Percentiles rank a stretch among this genome's conserved stretches.
Conservation (phyloP, 139 green algal species). For the Closterium sp. region DNA sequence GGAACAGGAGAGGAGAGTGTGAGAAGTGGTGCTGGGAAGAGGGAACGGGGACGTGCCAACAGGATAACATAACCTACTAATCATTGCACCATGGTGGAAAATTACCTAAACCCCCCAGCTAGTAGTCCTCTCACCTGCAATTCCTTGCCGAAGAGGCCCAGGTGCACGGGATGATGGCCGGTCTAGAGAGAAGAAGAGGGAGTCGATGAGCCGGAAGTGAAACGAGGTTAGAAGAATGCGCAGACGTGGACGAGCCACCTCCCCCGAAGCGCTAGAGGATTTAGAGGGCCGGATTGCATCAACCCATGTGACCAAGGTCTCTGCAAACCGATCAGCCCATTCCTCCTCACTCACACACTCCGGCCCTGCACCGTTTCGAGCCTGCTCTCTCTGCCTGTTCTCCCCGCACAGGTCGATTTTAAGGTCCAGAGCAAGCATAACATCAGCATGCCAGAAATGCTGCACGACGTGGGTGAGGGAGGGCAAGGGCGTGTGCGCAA, state of each 20-base stretch:
- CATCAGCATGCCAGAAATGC: slow-evolving; percentile 14
- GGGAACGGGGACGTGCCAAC: background rate
- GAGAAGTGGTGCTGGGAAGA: background rate
- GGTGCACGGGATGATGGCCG: background rate
- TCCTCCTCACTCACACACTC: background rate
- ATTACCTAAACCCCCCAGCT: background rate
- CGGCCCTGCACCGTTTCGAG: background rate
- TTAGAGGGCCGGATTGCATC: background rate
- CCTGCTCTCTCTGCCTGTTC: background rate
- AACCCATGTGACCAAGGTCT: background rate
- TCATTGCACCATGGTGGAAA: background rate
- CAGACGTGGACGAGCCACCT: background rate
- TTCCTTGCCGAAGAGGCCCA: background rate
- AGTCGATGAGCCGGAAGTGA: background rate
- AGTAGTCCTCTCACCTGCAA: background rate
- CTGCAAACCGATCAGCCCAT: background rate
- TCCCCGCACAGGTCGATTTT: background rate
- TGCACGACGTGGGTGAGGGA: slow-evolving; percentile 6
- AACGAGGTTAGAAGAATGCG: background rate
- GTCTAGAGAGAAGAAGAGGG: background rate
- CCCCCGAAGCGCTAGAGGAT: background rate
- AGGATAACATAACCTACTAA: background rate
- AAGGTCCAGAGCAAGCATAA: background rate
- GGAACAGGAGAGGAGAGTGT: background rate
- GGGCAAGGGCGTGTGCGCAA: background rate